Conservation (phyloP, 108 stramenopile species). For the Stephanodiscus minutulus region DNA sequence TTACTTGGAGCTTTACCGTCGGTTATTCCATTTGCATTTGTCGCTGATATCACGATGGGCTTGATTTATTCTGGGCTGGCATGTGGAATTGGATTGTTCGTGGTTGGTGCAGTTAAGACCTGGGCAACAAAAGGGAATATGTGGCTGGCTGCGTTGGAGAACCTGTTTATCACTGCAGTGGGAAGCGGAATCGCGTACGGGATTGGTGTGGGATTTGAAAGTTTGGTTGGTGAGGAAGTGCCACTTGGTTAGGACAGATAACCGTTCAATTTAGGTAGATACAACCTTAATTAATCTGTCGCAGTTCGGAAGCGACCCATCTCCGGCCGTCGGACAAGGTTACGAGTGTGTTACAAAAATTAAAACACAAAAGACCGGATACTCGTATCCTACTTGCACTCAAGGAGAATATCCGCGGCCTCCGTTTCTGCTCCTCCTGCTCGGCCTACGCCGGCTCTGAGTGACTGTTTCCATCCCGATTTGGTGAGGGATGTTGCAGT, state of each 20-base stretch:
- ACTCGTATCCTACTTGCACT: no score
- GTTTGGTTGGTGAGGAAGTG: slow-evolving; percentile 27
- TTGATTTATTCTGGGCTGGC: slow-evolving; percentile 54
- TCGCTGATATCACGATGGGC: slow-evolving; percentile 40
- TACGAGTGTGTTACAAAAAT: no score
- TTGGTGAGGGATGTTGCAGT: no score
- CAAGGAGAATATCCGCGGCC: no score
- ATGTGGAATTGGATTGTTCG: slow-evolving; percentile 45
- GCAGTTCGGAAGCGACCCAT: no score
- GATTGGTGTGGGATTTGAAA: slow-evolving; percentile 62
- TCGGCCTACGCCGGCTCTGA: no score
- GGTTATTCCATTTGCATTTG: slow-evolving; percentile 64
- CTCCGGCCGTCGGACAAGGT: no score
- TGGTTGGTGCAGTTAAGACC: slow-evolving; percentile 74
- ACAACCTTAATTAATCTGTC: no score
- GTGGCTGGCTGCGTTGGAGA: slow-evolving; percentile 64
- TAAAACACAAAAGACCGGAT: no score
- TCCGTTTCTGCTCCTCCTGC: no score
- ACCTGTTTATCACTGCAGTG: slow-evolving; percentile 66
- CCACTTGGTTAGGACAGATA: background rate
- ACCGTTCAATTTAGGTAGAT: no score
- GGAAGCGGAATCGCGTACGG: slow-evolving; percentile 74
- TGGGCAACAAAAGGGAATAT: slow-evolving; percentile 73
- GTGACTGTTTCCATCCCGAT: no score
- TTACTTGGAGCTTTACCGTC: slow-evolving; percentile 66